These are phyloP conservation scores for Trichoderma virens DNA, from an alignment of 495 filamentous ascomycete genomes.

Conservation along the genomic window DNA sequence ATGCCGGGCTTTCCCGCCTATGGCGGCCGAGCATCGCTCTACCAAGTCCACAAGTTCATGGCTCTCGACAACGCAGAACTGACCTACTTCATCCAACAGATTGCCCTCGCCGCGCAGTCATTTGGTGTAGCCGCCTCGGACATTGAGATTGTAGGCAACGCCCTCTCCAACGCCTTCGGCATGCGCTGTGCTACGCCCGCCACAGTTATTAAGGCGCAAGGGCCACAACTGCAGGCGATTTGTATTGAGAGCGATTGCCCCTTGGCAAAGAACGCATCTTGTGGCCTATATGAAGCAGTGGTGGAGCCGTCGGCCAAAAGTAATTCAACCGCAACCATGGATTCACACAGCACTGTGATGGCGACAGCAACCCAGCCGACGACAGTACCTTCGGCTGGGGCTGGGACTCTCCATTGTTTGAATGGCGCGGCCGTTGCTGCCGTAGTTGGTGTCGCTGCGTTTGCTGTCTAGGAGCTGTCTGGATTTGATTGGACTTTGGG, in stretches of 20 bases:
- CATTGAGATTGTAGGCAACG: slow-evolving; percentile 28
- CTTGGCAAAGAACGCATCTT: not conserved
- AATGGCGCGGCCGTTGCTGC: too few species aligned
- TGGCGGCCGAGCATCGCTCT: slow-evolving; percentile 34
- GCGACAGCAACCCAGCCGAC: too few species aligned
- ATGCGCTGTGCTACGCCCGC: slow-evolving; percentile 34
- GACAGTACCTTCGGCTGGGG: too few species aligned
- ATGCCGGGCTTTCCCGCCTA: slow-evolving; percentile 35
- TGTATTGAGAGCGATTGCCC: slow-evolving; percentile 23
- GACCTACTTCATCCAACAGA: slow-evolving; percentile 48
- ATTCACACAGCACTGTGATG: too few species aligned
- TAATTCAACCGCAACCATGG: too few species aligned
- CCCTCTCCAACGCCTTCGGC: slow-evolving; percentile 36
- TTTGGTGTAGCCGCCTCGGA: slow-evolving; percentile 43
- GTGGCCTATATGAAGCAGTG: not conserved
- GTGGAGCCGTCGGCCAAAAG: too few species aligned
- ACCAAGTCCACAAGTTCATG: slow-evolving; percentile 51
- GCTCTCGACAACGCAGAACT: slow-evolving; percentile 38
- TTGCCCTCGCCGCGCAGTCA: slow-evolving; percentile 40
- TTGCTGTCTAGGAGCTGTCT: too few species aligned
- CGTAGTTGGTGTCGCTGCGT: too few species aligned
- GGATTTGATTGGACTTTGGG: too few species aligned
- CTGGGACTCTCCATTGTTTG: too few species aligned
- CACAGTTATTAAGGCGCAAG: slow-evolving; percentile 20
- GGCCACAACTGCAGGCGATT: slow-evolving; percentile 37